Base-by-base conservation (phyloP, 2,329 filamentous ascomycete genomes). In the Ceratocystis lukuohia region DNA sequence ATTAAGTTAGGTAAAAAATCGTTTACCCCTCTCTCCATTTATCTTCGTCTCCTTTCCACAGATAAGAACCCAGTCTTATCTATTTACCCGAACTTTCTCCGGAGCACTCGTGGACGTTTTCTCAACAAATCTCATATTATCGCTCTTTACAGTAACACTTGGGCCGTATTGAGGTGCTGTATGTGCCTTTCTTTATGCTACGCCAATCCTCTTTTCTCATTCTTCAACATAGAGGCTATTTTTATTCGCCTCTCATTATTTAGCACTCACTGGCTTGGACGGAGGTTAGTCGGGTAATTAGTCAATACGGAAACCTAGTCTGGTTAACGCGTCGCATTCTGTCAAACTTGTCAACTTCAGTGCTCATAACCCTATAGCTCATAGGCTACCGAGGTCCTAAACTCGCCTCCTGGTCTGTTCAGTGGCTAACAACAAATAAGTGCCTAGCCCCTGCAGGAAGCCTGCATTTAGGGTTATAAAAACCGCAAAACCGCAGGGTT, bases 221-320 rank as follows among this genome's bases (percentile, higher is more conserved):
- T 25, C 50, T 25, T 10, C n/a, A 25, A 5, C 15, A 2, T 25
- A 33, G 6, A 33, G 53, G 7, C 56, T 59, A 59, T 59, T 59
- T 59, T 59, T 59, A 33, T 41, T 41, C 12, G 37, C 37, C 37
- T 37, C 53, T 17, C 53, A 59, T n/a, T 20, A 59, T n/a, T 41
- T 30, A 30, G 48, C 20, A 53, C n/a, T 50, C 6, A 50, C 48
- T 53, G 25, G 25, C 10, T 53, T 20, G 20, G 2, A 22, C 56
- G 56, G 56, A 59, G n/a, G n/a, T 59, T 59, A 59, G 33, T 37
- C 56, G 56, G 56, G 56, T 59, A 59, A 37, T 37, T 59, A 30
- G 22, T 8, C 48, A 53, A 28, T 2, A 5, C 10, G 10, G 37
- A 41, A 41, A 41, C 37, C 10, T 41, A 12, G 37, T 41, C 37